Evolutionary conservation across 139 green algal genomes (phyloP).

Genomic region (Picochlorum sp.): DNA sequence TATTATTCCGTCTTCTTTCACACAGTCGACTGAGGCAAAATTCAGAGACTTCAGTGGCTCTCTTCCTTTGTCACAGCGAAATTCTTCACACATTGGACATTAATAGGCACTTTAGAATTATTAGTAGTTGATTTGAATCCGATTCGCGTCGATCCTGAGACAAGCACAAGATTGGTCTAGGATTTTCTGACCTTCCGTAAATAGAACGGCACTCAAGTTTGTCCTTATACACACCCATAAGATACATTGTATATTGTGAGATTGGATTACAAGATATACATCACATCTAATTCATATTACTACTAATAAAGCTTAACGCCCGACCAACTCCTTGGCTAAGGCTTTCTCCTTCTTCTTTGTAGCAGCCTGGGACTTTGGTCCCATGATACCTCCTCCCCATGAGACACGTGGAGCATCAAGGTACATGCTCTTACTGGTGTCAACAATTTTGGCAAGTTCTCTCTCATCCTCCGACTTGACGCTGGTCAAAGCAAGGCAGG

Average conservation of each 20-base stretch:
- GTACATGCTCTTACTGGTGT: conserved; percentile 40
- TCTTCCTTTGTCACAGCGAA: no score
- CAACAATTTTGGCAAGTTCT: conserved; percentile 96
- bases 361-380: conserved; percentile 91
- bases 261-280: not conserved
- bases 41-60: no score
- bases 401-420: conserved; percentile 64
- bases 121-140: no score
- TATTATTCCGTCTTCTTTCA: no score
- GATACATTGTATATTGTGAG: not conserved
- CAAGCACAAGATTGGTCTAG: no score
- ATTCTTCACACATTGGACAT: no score
- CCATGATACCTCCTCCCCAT: conserved; percentile 98
- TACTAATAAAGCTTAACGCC: conserved; percentile 1
- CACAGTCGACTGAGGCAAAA: no score
- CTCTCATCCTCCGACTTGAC: conserved; percentile 98
- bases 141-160: no score
- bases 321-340: conserved; percentile 72
- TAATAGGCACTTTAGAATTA: no score
- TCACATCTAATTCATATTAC: not conserved
- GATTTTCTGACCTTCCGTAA: no score
- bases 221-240: no score
- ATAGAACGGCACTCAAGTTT: no score
- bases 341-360: conserved; percentile 71
- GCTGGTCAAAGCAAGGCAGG: conserved; percentile 77